Percentiles rank a stretch among this genome's conserved stretches.
Conservation (phyloP, 129 eudicot genomes). For the Chrysanthemum seticuspe region DNA sequence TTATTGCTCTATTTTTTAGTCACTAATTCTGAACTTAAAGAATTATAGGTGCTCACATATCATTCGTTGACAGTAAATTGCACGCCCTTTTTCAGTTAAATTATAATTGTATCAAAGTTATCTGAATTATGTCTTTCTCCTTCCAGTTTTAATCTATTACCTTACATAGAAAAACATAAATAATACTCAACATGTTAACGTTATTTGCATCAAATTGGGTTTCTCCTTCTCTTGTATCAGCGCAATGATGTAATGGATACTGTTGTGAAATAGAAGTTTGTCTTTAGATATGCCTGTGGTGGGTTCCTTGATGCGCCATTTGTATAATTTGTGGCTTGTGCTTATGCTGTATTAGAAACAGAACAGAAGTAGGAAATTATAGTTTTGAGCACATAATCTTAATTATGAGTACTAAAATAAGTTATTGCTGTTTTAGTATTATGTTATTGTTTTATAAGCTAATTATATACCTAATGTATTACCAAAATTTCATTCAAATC, state of each 20-base stretch:
- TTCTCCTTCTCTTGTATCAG: background rate
- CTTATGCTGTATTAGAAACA: background rate
- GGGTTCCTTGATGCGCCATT: background rate
- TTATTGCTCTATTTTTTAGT: background rate
- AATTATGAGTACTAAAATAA: background rate
- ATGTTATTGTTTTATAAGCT: background rate
- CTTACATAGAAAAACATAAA: background rate
- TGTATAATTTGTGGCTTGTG: background rate
- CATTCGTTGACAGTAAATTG: no score
- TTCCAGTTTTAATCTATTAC: background rate
- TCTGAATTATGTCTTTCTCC: background rate
- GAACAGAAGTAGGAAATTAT: background rate
- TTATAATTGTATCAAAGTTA: background rate
- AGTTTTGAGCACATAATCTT: background rate
- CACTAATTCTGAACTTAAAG: background rate
- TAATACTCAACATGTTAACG: background rate
- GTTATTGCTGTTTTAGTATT: no score
- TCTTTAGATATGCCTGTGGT: background rate
- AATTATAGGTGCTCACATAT: background rate
- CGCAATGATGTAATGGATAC: background rate
- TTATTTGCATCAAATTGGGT: constrained; percentile 8
- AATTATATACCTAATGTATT: background rate
- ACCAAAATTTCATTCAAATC: background rate
- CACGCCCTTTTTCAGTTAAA: background rate
- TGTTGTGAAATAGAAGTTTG: background rate